Evolutionary conservation across 345 rosid species (phyloP).

Genomic region (Eucalyptus erythrocorys): DNA sequence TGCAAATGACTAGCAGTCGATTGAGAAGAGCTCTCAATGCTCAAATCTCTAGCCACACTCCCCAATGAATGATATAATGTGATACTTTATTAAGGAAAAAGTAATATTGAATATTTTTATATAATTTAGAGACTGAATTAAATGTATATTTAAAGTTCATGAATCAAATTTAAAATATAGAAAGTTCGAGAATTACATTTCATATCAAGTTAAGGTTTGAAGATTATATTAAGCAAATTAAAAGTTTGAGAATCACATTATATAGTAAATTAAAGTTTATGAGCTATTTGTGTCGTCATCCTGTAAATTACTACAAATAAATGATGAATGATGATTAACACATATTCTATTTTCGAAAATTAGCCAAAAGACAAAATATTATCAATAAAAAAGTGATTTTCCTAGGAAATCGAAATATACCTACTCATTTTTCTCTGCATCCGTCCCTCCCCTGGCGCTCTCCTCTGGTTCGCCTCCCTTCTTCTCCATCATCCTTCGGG

Average conservation of each 20-base stretch:
- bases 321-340: neutral
- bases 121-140: fast-evolving
- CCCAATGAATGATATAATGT: neutral
- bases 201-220: fast-evolving
- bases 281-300: too few relatives aligned
- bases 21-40: neutral
- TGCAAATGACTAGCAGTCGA: neutral
- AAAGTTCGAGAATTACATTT: fast-evolving
- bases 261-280: too few relatives aligned
- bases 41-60: neutral
- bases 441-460: neutral
- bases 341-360: neutral
- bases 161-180: fast-evolving
- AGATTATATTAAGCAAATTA: fast-evolving
- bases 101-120: fast-evolving
- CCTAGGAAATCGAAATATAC: neutral
- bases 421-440: neutral
- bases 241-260: too few relatives aligned
- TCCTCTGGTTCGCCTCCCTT: neutral
- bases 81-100: too few relatives aligned
- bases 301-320: neutral
- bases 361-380: neutral
- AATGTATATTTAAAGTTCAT: too few relatives aligned
- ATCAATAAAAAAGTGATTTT: neutral
- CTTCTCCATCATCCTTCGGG: neutral